Evolutionary conservation across 495 filamentous ascomycete species (phyloP).

Genomic region (Trichoderma asperelloides): DNA sequence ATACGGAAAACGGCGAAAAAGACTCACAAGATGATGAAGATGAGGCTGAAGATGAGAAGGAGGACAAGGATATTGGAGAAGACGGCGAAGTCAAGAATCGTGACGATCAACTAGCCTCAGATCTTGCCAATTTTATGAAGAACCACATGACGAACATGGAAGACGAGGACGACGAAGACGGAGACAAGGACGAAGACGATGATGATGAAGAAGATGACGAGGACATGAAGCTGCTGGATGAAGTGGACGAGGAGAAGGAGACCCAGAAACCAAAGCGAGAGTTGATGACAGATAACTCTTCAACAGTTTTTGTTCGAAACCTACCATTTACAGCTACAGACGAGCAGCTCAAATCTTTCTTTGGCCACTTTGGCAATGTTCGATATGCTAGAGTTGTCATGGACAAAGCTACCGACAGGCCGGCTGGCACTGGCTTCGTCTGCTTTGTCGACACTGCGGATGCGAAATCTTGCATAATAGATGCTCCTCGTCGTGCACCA

Average conservation of each 20-base stretch:
- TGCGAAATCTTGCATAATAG: conserved; percentile 59
- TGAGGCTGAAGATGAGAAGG: conserved; percentile 17
- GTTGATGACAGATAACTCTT: conserved; percentile 46
- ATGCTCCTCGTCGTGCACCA: conserved; percentile 49
- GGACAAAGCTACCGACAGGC: conserved; percentile 72
- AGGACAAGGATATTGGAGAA: conserved; percentile 20
- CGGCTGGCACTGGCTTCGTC: conserved; percentile 89
- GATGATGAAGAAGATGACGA: conserved; percentile 28
- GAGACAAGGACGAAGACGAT: conserved; percentile 27
- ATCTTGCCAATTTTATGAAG: conserved; percentile 26
- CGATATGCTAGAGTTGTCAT: conserved; percentile 85
- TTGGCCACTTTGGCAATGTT: conserved; percentile 70
- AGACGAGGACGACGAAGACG: conserved; percentile 35
- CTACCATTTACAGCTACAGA: conserved; percentile 81
- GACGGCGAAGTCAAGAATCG: conserved; percentile 29
- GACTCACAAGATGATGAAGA: conserved; percentile 20
- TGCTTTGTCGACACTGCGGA: conserved; percentile 78
- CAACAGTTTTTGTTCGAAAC: conserved; percentile 89
- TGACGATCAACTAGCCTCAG: conserved; percentile 9
- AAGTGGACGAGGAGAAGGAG: conserved; percentile 28
- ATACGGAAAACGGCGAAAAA: conserved; percentile 27
- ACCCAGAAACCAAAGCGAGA: conserved; percentile 27
- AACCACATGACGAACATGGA: conserved; percentile 33
- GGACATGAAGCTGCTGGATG: conserved; percentile 21
- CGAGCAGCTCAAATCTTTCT: conserved; percentile 70